phyloP scores from a whole-genome alignment of 148 eudicot species.

The Amaranthus hypochondriacus region DNA sequence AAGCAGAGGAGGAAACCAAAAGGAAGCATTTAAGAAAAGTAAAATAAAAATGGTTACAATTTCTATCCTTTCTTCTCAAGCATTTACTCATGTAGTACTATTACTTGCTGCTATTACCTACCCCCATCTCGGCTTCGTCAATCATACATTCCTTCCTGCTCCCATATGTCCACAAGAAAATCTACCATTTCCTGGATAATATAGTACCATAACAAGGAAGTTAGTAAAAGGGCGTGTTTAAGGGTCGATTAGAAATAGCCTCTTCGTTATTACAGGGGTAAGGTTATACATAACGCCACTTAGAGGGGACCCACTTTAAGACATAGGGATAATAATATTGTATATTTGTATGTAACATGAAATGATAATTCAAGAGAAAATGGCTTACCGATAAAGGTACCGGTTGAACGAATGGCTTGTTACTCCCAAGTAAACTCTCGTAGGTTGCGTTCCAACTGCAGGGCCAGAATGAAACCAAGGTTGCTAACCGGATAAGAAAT shows the following conservation, averaged over 20 bases:
- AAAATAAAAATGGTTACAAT: neutral
- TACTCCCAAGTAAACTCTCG: constrained; percentile 66
- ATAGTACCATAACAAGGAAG: neutral
- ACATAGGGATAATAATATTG: too few relatives aligned
- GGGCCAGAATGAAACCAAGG: constrained; percentile 33
- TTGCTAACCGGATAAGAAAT: constrained; percentile 12
- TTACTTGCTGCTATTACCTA: constrained; percentile 8
- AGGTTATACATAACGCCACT: too few relatives aligned
- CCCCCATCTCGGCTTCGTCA: constrained; percentile 26
- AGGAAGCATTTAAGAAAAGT: neutral
- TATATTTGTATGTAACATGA: too few relatives aligned
- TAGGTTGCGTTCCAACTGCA: constrained; percentile 76
- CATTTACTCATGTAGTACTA: neutral
- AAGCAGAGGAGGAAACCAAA: constrained; percentile 11
- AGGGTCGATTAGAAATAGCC: too few relatives aligned
- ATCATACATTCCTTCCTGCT: constrained; percentile 83
- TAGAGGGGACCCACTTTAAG: too few relatives aligned
- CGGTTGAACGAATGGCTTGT: constrained; percentile 61
- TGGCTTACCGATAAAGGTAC: constrained; percentile 75
- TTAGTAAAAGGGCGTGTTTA: neutral
- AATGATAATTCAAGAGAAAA: neutral
- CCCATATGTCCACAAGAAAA: constrained; percentile 83
- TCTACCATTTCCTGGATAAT: constrained; percentile 70
- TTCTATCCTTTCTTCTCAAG: constrained; percentile 10
- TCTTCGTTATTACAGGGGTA: too few relatives aligned